Evolutionary conservation across 129 eudicot genomes (phyloP), one percentile per base, ranked within the genome.

Genomic region (Logfia minima): DNA sequence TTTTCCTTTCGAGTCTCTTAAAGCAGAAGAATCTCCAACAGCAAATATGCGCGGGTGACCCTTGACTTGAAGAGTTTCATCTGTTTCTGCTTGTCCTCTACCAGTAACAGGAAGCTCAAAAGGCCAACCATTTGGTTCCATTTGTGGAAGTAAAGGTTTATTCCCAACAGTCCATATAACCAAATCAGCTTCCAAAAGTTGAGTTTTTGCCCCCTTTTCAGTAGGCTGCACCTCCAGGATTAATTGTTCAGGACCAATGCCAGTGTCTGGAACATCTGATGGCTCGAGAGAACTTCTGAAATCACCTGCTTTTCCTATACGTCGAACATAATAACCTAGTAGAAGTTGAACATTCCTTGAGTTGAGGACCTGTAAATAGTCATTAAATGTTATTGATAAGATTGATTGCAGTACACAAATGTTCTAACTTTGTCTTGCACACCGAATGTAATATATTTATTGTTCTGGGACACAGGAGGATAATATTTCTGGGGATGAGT

Each of bases 21-120:
- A 82, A 62, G 97, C 89, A 79, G 97, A 89, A 68, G 99, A 91
- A 84, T 95, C 99, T 11, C 99, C 99, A 48, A 95, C 83, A 8
- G 99, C 99, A 88, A 95, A 95, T 80, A 91, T 89, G 28, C 96
- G 92, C 8, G 97, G 99, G 84, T 95, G 96, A 18, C 99, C 99
- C 86, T 89, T 91, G 19, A 95, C 96, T 48, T 90, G 93, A 71
- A 95, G 99, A 24, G 99, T 91, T 89, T 95, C 99, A 72, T 91
- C 96, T 67, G 96, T 91, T 81, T 95, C 99, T 66, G 90, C 89
- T 85, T 95, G 99, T 67, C 99, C 99, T 85, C 90, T 87, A 18
- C 83, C 88, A 74, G 87, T 95, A 68, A 89, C 89, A 71, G 99
- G 97, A 86, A 95, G 93, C 80, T 84, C 79, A 80, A 77, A 79